Evolutionary conservation across 805 yeast species (phyloP).

Genomic region (Candida maris): DNA sequence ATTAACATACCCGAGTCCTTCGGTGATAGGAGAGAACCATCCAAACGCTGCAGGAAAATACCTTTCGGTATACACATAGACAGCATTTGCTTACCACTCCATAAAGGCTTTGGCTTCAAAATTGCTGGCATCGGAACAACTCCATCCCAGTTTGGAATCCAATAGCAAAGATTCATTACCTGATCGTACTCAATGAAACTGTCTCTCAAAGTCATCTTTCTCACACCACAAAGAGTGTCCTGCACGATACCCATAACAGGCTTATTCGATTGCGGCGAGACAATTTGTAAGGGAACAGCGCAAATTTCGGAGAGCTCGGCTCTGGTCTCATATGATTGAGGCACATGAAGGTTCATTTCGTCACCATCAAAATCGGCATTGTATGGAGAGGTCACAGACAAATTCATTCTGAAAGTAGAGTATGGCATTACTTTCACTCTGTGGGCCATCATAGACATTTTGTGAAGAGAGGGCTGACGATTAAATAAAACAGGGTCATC

Average conservation of each 20-base stretch:
- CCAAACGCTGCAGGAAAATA: slow-evolving; percentile 89
- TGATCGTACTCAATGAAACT: slow-evolving; percentile 84
- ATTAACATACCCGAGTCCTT: slow-evolving; percentile 95
- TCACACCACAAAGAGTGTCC: slow-evolving; percentile 95
- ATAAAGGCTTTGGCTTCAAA: slow-evolving; percentile 88
- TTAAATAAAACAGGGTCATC: slow-evolving; percentile 96
- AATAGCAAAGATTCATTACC: slow-evolving; percentile 92
- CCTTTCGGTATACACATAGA: slow-evolving; percentile 95
- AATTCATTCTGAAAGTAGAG: slow-evolving; percentile 92
- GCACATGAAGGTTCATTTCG: slow-evolving; percentile 99
- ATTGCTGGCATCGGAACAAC: slow-evolving; percentile 94
- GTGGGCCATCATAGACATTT: slow-evolving; percentile 99
- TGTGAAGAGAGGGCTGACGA: slow-evolving; percentile 98
- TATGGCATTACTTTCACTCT: slow-evolving; percentile 98
- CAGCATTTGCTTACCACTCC: slow-evolving; percentile 96
- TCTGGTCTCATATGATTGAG: slow-evolving; percentile 96
- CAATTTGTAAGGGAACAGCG: slow-evolving; percentile 97
- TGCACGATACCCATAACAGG: slow-evolving; percentile 99
- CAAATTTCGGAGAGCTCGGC: slow-evolving; percentile 94
- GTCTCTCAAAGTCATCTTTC: slow-evolving; percentile 93
- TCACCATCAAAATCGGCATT: slow-evolving; percentile 99
- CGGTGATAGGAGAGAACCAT: slow-evolving; percentile 82
- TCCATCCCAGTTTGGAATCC: slow-evolving; percentile 99
- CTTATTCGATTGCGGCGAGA: slow-evolving; percentile 96
- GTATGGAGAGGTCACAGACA: slow-evolving; percentile 98